phyloP scores from a whole-genome alignment of 306 rosid genomes.

The Vicia villosa region DNA sequence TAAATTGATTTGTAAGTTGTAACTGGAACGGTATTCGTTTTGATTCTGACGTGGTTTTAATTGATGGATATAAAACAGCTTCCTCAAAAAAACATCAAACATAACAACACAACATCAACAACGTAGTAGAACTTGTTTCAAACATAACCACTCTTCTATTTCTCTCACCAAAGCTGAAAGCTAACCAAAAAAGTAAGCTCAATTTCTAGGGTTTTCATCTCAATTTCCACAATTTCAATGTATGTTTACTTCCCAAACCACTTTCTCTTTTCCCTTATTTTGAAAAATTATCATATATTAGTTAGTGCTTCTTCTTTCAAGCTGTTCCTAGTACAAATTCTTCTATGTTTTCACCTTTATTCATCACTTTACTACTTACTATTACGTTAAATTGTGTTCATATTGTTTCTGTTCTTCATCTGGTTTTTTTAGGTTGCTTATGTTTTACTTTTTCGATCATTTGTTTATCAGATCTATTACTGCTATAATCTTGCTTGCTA shows the following conservation, averaged over 20 bases:
- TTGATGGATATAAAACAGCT: neutral
- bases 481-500: slow-evolving; percentile 12
- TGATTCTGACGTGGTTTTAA: neutral
- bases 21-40: neutral
- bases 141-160: neutral
- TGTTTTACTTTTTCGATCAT: slow-evolving; percentile 18
- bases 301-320: neutral
- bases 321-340: slow-evolving; percentile 8
- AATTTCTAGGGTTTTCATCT: slow-evolving; percentile 38
- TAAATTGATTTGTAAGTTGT: neutral
- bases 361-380: neutral
- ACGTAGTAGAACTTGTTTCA: neutral
- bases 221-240: slow-evolving; percentile 24
- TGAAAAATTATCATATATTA: neutral
- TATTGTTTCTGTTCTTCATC: no score
- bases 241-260: neutral
- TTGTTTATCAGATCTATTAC: slow-evolving; percentile 34
- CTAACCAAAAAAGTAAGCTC: neutral
- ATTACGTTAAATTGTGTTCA: slow-evolving; percentile 27
- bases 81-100: slow-evolving; percentile 10
- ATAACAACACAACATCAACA: slow-evolving; percentile 1
- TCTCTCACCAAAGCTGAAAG: neutral
- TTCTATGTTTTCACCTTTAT: slow-evolving; percentile 5
- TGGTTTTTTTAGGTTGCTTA: slow-evolving; percentile 3
- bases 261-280: neutral